Base-by-base conservation (phyloP, 208 protist genomes). In the Crithidia expoeki region DNA sequence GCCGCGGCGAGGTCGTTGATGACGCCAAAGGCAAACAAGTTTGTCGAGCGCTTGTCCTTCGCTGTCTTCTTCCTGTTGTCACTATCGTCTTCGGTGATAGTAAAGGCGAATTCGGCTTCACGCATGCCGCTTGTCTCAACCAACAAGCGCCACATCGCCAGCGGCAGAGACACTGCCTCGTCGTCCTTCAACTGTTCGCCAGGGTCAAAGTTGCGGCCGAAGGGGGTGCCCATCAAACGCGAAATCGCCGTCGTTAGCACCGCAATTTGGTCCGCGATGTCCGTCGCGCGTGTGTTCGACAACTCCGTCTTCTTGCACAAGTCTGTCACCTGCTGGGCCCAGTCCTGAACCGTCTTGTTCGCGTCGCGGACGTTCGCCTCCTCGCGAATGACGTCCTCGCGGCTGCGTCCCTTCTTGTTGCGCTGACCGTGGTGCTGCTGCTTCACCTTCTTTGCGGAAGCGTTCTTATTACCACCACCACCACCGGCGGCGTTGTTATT, bases 301-400 rank as follows among this genome's bases (percentile, higher is more conserved):
- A 53, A 72, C 47, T 92, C 84, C 2, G 80, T 81, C 52, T 70
- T 79, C 63, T 83, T 79, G 63, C 90, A 60, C n/a, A 82, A 72
- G 14, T 80, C 66, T 33, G 83, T 61, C 68, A 93, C 75, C 57
- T 85, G 75, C 61, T 86, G 74, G 17, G 44, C 64, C 67, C 73
- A 81, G 40, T 85, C 75, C 46, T 64, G 73, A 23, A 90, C 81
- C 33, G 63, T 75, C 68, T 67, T 73, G 63, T 84, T 85, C 28
- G 88, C 87, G 16, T 84, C 69, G 23, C 72, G 80, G 51, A 93
- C 34, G 72, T 88, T 92, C 10, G 76, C 66, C 69, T 83, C 75
- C 65, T 92, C 87, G 36, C 87, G 86, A 42, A 95, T 95, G 58
- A 86, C 65, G 70, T 95, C 90, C 36, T 93, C 86, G 59, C 87